phyloP scores from a whole-genome alignment of 257 asterid genomes.

The Gentiana macrophylla region DNA sequence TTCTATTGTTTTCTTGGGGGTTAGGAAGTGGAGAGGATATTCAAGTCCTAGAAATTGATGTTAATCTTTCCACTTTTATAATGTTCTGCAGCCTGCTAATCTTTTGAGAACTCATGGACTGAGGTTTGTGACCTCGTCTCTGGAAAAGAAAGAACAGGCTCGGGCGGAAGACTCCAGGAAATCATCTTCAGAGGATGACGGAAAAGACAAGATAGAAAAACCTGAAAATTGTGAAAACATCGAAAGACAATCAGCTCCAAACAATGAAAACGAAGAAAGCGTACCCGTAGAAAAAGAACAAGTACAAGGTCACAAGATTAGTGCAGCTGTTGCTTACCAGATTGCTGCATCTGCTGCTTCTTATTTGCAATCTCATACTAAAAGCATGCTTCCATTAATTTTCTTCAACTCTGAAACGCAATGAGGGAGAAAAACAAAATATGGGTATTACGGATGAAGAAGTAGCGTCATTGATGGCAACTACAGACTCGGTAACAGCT shows the following conservation, averaged over 20 bases:
- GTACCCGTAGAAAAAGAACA: slow-evolving; percentile 16
- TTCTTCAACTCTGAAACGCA: slow-evolving; percentile 25
- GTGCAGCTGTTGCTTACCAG: slow-evolving; percentile 64
- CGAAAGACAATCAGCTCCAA: slow-evolving; percentile 17
- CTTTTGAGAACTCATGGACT: slow-evolving; percentile 47
- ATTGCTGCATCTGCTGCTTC: slow-evolving; percentile 97
- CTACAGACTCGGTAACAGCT: slow-evolving; percentile 83
- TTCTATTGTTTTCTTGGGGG: background rate
- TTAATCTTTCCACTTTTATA: background rate
- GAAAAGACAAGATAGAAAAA: background rate
- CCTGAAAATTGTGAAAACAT: too few relatives aligned
- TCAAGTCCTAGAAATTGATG: background rate
- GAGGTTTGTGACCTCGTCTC: slow-evolving; percentile 61
- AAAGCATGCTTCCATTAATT: slow-evolving; percentile 52
- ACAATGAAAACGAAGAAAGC: slow-evolving; percentile 19
- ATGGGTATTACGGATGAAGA: slow-evolving; percentile 31
- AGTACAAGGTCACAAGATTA: slow-evolving; percentile 23
- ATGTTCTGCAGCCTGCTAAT: slow-evolving; percentile 49
- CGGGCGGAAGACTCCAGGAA: slow-evolving; percentile 43
- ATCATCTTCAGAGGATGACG: slow-evolving; percentile 24
- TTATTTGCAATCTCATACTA: slow-evolving; percentile 76
- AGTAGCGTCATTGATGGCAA: slow-evolving; percentile 64
- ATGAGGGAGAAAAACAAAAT: slow-evolving; percentile 15
- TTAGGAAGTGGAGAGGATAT: background rate
- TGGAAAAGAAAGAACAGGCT: slow-evolving; percentile 71